Conservation (phyloP, 139 green algal species). For the Closterium sp. region DNA sequence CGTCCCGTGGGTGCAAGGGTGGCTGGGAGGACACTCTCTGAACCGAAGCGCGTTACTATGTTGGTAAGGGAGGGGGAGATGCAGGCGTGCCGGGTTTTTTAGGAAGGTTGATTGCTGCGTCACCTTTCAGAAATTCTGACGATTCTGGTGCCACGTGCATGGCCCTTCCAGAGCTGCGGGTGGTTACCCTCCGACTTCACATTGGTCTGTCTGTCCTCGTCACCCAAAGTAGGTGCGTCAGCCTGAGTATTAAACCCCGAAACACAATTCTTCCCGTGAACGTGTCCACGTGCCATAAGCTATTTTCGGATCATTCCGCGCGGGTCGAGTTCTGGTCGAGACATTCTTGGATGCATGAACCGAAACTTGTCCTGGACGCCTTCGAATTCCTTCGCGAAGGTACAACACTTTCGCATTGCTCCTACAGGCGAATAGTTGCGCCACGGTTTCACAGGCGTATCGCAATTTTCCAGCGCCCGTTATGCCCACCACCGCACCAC, state of each 20-base stretch:
- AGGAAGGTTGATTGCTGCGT: background rate
- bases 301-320: background rate
- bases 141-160: background rate
- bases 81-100: background rate
- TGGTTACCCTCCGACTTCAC: no score
- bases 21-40: background rate
- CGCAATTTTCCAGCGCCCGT: no score
- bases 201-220: background rate
- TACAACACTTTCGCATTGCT: background rate
- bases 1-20: no score
- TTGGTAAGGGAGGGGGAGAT: background rate
- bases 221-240: background rate
- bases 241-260: background rate
- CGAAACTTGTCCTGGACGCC: background rate
- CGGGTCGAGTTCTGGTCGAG: background rate
- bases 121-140: background rate
- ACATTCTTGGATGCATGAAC: background rate
- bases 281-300: background rate
- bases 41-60: background rate
- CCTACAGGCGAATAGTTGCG: no score
- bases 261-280: background rate
- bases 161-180: background rate
- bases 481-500: no score
- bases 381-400: background rate
- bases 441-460: no score